phyloP scores from a whole-genome alignment of 116 monocot genomes.

The Papilionanthe hybrid region DNA sequence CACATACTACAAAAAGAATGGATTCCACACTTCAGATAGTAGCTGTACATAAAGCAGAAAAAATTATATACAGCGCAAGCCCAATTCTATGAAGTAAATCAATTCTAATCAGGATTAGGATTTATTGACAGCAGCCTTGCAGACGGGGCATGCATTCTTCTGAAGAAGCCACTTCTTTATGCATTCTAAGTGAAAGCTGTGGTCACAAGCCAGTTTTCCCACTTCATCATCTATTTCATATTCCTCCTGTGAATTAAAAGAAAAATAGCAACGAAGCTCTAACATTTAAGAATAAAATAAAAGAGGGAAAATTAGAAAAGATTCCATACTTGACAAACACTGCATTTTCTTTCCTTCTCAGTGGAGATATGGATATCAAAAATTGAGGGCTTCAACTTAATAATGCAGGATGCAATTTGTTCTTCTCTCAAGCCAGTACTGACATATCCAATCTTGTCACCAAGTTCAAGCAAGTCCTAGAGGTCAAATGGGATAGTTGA shows the following conservation, averaged over 20 bases:
- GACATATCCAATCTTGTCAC: constrained; percentile 81
- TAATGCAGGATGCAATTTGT: constrained; percentile 50
- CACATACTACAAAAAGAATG: neutral
- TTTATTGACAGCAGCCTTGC: constrained; percentile 53
- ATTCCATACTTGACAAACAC: constrained; percentile 74
- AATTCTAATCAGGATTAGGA: no score
- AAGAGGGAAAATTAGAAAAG: neutral
- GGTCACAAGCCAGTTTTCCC: constrained; percentile 70
- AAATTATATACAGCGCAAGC: neutral
- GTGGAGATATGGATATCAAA: constrained; percentile 29
- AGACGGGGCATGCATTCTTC: constrained; percentile 87
- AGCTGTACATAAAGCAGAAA: neutral
- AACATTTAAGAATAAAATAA: neutral
- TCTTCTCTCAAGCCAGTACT: constrained; percentile 93
- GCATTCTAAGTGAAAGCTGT: constrained; percentile 65
- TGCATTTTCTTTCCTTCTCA: constrained; percentile 75
- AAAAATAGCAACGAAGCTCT: neutral
- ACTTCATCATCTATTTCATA: constrained; percentile 59
- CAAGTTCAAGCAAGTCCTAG: constrained; percentile 92
- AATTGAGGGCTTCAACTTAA: constrained; percentile 44
- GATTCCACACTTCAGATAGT: neutral
- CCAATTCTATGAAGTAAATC: neutral
- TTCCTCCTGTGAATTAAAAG: constrained; percentile 51
- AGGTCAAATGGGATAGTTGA: neutral
- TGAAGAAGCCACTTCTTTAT: constrained; percentile 83